A percentile compares a stretch with the other conserved stretches of the same genome.
These are phyloP conservation scores for Rhododendron henanense DNA, from an alignment of 148 eudicot species.

Conservation along the genomic window DNA sequence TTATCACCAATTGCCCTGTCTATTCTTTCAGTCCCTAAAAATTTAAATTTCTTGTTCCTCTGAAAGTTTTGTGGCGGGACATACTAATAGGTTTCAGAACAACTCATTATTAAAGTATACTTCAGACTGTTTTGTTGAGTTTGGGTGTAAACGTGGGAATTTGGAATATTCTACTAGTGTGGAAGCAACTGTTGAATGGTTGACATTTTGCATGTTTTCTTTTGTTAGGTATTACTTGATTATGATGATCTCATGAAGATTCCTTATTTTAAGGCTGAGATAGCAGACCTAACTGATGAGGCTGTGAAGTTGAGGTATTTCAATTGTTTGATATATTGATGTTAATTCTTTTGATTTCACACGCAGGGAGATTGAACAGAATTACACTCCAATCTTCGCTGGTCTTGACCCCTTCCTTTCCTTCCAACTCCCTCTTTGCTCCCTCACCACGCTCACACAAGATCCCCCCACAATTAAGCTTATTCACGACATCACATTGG, in stretches of 20 bases:
- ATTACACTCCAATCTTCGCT: not conserved
- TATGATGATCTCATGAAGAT: constrained; percentile 55
- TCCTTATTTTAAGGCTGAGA: constrained; percentile 39
- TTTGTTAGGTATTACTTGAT: constrained; percentile 40
- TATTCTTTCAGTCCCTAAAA: not conserved
- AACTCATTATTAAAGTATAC: not conserved
- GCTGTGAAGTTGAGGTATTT: constrained; percentile 47
- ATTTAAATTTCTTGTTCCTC: not conserved
- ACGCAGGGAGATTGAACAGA: not conserved
- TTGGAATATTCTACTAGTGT: not conserved
- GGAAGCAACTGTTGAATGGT: not conserved
- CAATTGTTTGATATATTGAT: not conserved
- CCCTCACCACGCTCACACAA: not conserved
- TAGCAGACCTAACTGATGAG: constrained; percentile 37
- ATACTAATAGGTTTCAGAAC: not conserved
- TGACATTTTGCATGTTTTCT: not conserved
- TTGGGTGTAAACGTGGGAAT: not conserved
- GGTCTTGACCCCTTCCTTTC: not conserved
- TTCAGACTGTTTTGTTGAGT: not conserved
- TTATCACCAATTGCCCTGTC: not conserved
- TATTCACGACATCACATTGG: not conserved
- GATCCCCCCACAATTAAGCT: not conserved
- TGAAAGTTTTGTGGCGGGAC: not conserved
- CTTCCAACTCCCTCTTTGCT: not conserved
- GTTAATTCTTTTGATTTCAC: not conserved